Evolutionary conservation across 2,329 filamentous ascomycete genomes (phyloP), one percentile per base, ranked within the genome.

Genomic region (Meredithiella fracta): DNA sequence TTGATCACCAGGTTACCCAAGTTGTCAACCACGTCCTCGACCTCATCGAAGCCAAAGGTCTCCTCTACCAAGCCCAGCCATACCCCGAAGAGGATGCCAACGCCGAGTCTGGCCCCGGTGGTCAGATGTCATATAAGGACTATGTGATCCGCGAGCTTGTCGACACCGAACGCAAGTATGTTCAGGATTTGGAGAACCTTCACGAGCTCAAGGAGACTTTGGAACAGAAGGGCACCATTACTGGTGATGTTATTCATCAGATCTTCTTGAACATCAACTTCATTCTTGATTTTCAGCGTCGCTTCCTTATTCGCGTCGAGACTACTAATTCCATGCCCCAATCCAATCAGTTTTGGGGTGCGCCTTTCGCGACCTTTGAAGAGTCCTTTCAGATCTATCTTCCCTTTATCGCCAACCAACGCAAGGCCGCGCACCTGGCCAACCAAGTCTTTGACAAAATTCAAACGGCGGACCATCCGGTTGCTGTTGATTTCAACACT

Each of bases 201-300:
- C 89, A 97, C 67, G 84, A 90, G 52, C 77, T 97, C 65, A 97
- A 95, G 71, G 91, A 87, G 69, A 80, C 84, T 23, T 74, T 97
- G 56, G 89, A 96, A 63, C 85, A 94, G 65, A 89, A 84, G 61
- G 89, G 89, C 38, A 80, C 88, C 38, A 81, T 97, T 60, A 85
- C 87, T 1, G 91, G 92, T 55, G 92, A 98, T 66, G 80, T 84
- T 8, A 83, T 95, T 22, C 90, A 97, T 70, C 82, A 90, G 65
- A 96, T 98, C 60, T 98, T 98, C 69, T 76, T 97, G 60, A 98
- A 98, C 69, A 81, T 97, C 65, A 95, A 97, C 66, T 82, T 86
- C 29, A 86, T 98, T 51, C 77, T 98, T 54, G 92, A 98, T 68
- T 95, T 96, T 66, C 91, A 97, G 66, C 83, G 94, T 60, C 81